Base-by-base conservation (phyloP, 2,329 filamentous ascomycete species). In the Pseudogymnoascus sp. region DNA sequence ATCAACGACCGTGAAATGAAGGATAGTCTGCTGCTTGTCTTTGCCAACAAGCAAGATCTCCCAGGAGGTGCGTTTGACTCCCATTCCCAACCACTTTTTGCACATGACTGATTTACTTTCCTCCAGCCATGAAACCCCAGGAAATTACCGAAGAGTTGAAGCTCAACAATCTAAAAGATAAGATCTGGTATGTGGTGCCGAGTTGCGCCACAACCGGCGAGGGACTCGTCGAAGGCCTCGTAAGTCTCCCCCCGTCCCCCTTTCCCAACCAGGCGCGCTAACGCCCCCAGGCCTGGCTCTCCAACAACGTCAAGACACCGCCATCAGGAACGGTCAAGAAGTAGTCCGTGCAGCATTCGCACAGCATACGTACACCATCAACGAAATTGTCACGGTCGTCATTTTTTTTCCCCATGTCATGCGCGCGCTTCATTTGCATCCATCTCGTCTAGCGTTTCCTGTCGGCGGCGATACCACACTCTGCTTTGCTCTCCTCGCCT, bases 21-120 rank as follows among this genome's bases (percentile, higher is more conserved):
- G 79, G 93, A 97, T 73, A 92, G 92, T 64, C 81, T 97, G 69
- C 80, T 99, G 69, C 79, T 97, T 64, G 93, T 99, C 41, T 97
- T 99, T 75, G 94, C 94, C 72, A 99, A 99, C 82, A 99, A 99
- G 85, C 94, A 97, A 79, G 94, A 99, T 85, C 80, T 97, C 69
- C 81, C 84, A 63, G 90, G 90, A 73, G 86, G 90, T 90, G 77
- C 62, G 80, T 76, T 36, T 61, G 12, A 57, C 43, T 58, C 47
- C 35, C 20, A 41, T 50, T 57, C 33, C 33, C 62, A 63, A 16
- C 16, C 14, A 9, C 14, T 33, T 60, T 38, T 2, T 1, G n/a
- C 18, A 12, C 38, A 12, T 58, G 6, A 16, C 43, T 58, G 6
- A 16, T 25, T 58, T 8, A 25, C n/a, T 7, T 61, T 66, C 22